Evolutionary conservation across 805 yeast species (phyloP).

Genomic region (Starmerella sirachaensis): DNA sequence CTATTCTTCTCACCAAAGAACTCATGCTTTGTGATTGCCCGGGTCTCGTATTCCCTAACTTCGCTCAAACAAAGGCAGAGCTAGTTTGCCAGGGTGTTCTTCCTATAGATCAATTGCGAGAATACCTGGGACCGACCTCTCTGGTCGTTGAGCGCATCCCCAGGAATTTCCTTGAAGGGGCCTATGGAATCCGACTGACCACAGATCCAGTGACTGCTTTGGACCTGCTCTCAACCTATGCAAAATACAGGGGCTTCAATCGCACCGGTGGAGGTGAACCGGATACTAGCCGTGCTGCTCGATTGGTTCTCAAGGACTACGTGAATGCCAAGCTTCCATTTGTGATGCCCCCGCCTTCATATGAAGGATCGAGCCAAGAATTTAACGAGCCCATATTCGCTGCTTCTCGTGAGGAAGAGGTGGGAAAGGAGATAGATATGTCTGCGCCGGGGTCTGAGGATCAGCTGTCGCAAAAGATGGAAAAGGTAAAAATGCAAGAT

Average conservation of each 20-base stretch:
- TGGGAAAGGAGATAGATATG: constrained; percentile 68
- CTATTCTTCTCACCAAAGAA: constrained; percentile 69
- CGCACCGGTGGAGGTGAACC: constrained; percentile 88
- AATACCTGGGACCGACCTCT: constrained; percentile 76
- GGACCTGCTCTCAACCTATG: constrained; percentile 82
- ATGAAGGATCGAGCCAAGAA: constrained; percentile 42
- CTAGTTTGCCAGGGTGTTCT: constrained; percentile 96
- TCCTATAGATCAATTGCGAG: constrained; percentile 94
- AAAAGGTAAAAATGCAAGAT: constrained; percentile 8
- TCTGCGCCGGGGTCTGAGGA: constrained; percentile 48
- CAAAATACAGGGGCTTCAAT: constrained; percentile 94
- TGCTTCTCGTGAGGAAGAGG: too few relatives aligned
- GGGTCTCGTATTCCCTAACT: constrained; percentile 95
- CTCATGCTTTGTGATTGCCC: constrained; percentile 96
- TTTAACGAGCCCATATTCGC: too few relatives aligned
- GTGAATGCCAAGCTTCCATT: constrained; percentile 81
- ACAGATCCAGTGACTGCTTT: constrained; percentile 65
- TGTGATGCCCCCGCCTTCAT: constrained; percentile 77
- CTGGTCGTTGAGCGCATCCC: constrained; percentile 83
- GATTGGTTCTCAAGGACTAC: constrained; percentile 86
- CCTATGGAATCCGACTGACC: constrained; percentile 83
- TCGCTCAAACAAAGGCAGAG: constrained; percentile 93
- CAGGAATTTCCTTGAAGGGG: constrained; percentile 73
- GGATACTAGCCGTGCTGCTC: constrained; percentile 87
- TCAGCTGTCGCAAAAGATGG: constrained; percentile 27